These are phyloP conservation scores for Fraxinus pennsylvanica DNA, from an alignment of 257 asterid genomes.

Conservation along the genomic window DNA sequence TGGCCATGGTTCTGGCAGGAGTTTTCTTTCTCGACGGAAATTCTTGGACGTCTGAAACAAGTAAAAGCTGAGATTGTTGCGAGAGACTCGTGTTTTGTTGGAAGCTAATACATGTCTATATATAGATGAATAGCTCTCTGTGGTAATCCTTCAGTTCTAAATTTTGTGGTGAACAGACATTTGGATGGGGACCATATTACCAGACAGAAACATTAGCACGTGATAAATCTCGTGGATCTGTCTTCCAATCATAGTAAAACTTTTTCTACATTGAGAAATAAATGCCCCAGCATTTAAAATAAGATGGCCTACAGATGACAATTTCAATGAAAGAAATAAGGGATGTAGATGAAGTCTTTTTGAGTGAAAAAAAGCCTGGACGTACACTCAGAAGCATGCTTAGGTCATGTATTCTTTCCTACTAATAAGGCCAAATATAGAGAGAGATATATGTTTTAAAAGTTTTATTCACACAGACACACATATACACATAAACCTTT, in stretches of 20 bases:
- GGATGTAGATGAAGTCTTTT: too few relatives aligned
- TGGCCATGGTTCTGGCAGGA: background rate
- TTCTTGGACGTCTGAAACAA: background rate
- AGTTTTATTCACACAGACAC: background rate
- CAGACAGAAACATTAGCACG: constrained; percentile 23
- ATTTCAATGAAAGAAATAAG: too few relatives aligned
- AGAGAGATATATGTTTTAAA: background rate
- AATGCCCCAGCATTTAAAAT: background rate
- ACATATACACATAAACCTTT: background rate
- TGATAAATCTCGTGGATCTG: constrained; percentile 35
- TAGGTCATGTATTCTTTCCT: background rate
- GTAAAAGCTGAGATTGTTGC: background rate
- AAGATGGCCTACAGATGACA: too few relatives aligned
- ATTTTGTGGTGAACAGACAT: background rate
- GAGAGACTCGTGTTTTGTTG: background rate
- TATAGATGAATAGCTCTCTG: background rate
- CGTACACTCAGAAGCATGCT: background rate
- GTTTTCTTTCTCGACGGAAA: background rate
- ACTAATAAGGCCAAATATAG: background rate
- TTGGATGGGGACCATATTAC: constrained; percentile 4
- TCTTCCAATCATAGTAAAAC: background rate
- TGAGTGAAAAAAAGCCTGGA: too few relatives aligned
- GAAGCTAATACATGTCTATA: constrained; percentile 3
- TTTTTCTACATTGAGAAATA: background rate
- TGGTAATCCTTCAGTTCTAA: background rate